Base-by-base conservation (phyloP, 2,329 filamentous ascomycete species). In the Ceratocystis eucalypticola region DNA sequence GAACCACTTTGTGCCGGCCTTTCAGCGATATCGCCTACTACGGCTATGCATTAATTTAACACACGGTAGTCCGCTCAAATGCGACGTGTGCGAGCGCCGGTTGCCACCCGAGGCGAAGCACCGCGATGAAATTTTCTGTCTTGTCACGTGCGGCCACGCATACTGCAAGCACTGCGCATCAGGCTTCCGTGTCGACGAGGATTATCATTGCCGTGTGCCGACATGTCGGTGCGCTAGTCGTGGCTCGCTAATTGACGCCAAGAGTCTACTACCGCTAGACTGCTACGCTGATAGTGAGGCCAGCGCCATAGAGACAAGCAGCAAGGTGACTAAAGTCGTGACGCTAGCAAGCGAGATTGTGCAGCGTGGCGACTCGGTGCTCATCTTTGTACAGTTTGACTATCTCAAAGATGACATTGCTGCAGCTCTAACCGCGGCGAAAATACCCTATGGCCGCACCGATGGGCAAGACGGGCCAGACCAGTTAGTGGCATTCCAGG, bases 381-480 rank as follows among this genome's bases (percentile, higher is more conserved):
- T 79, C 1, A 64, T 79, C 4, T 80, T 80, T 67, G 73, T 72
- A 1, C 75, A 77, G 62, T 74, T 74, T 62, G 45, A 71, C 0
- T 61, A 65, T 10, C 70, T 78, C 30, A 70, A 74, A 57, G 28
- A 68, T 0, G 70, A 74, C 12, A 57, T 68, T 62, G 61, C 55
- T 3, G 10, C 33, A 5, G 63, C 57, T 15, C 62, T 69, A 45
- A 20, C 2, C 2, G 50, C 48, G 4, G 55, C 17, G 4, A 22
- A 44, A 1, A 46, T 68, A 25, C 6, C 41, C 5, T 64, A 61
- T 25, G 44, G 37, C 25, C 62, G 62, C 20, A 69, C 68, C 0
- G 67, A 68, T n/a, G 44, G 37, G 10, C n/a, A 28, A 6, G 67
- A 55, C 25, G 45, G 57, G 44, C 28, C 63, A 2, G 63, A 50